These are phyloP conservation scores for Lactarius quietus DNA, from an alignment of 768 basidiomycete genomes.

Conservation along the genomic window DNA sequence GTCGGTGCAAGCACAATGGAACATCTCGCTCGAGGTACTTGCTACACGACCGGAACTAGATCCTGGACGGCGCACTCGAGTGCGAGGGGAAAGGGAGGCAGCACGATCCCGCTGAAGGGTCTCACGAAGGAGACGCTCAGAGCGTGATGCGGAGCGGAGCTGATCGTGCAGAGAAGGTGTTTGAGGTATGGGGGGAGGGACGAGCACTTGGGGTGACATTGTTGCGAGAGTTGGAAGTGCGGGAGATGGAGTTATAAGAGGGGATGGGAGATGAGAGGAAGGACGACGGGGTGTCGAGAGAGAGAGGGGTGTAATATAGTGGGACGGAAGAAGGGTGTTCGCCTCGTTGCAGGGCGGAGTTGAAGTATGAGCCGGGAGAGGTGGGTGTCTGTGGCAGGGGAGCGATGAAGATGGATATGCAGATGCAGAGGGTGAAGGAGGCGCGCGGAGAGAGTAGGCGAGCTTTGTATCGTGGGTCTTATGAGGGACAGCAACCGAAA, in stretches of 20 bases:
- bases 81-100: constrained; percentile 29
- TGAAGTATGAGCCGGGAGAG: constrained; percentile 14
- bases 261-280: constrained; percentile 10
- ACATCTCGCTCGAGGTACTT: constrained; percentile 21
- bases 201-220: constrained; percentile 36
- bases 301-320: constrained; percentile 20
- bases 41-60: constrained; percentile 17
- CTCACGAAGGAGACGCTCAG: constrained; percentile 54
- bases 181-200: constrained; percentile 26
- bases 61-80: constrained; percentile 21
- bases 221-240: constrained; percentile 35
- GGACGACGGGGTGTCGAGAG: constrained; percentile 15
- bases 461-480: constrained; percentile 11
- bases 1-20: constrained; percentile 27
- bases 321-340: constrained; percentile 19
- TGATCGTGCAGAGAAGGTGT: constrained; percentile 23
- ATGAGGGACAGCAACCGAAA: constrained; percentile 12
- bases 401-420: constrained; percentile 13
- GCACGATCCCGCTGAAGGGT: constrained; percentile 47
- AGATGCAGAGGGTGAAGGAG: constrained; percentile 11
- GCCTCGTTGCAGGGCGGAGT: constrained; percentile 25
- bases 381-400: constrained; percentile 6
- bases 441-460: not conserved
- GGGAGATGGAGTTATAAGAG: constrained; percentile 26
- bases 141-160: constrained; percentile 46